These are phyloP conservation scores for Hibiscus tridactylites DNA, from an alignment of 345 rosid species.

Conservation along the genomic window DNA sequence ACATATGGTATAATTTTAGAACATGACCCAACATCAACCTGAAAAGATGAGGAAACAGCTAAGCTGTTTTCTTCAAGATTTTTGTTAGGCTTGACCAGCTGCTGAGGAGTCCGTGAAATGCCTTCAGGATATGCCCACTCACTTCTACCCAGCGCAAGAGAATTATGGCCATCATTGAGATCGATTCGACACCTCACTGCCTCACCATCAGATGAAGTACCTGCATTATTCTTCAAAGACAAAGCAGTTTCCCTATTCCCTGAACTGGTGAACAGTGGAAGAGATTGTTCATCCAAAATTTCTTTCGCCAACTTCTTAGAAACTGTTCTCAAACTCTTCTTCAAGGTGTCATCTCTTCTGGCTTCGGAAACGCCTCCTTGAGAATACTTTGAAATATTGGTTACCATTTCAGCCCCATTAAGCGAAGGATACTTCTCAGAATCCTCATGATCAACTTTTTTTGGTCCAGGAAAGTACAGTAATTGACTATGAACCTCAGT, in stretches of 20 bases:
- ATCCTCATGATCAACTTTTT: slow-evolving; percentile 8
- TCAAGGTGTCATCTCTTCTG: slow-evolving; percentile 14
- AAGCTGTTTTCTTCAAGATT: slow-evolving; percentile 17
- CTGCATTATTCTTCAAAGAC: slow-evolving; percentile 6
- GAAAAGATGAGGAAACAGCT: slow-evolving; percentile 19
- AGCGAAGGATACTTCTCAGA: slow-evolving; percentile 3
- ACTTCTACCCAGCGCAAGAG: slow-evolving; percentile 8
- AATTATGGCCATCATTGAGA: neutral
- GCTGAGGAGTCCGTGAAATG: slow-evolving; percentile 13
- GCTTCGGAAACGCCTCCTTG: slow-evolving; percentile 19
- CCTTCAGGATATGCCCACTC: slow-evolving; percentile 16
- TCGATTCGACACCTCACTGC: neutral
- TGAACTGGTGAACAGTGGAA: slow-evolving; percentile 23
- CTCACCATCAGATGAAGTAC: neutral
- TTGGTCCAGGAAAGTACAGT: neutral
- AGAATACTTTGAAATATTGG: slow-evolving; percentile 12
- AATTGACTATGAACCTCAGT: slow-evolving; percentile 10
- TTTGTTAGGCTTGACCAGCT: slow-evolving; percentile 18
- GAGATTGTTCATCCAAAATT: slow-evolving; percentile 15
- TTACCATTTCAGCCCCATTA: neutral
- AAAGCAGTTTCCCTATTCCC: slow-evolving; percentile 7
- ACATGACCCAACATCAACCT: slow-evolving; percentile 32
- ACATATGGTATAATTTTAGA: slow-evolving; percentile 31
- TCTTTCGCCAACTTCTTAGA: slow-evolving; percentile 22
- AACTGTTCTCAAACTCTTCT: slow-evolving; percentile 16